Evolutionary conservation across 192 early-diverging fungal genomes (phyloP), one percentile per base, ranked within the genome.

Genomic region (Coemansia sp.): DNA sequence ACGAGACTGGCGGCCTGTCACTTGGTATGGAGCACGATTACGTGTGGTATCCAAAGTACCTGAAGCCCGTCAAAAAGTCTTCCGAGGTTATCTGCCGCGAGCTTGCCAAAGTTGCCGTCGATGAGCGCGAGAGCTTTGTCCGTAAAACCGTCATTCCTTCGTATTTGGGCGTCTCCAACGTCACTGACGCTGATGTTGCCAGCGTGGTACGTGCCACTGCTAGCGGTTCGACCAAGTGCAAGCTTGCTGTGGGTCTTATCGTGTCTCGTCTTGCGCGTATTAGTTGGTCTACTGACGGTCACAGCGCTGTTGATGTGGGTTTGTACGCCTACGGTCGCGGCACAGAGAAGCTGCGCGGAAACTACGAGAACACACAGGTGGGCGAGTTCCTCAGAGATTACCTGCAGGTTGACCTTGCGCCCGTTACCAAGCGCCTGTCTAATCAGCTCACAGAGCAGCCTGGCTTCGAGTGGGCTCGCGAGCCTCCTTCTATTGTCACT

Each of bases 221-320:
- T 16, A 16, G n/a, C 1, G 41, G 31, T 2, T 5, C 27, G 11
- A 16, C 53, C 27, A 10, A 16, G 12, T 82, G 73, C 52, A 73
- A 80, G 18, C 68, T 55, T 4, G 62, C 62, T 5, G 50, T 81
- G 1, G 75, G 79, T 33, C 55, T 60, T 1, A 46, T 79, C 10
- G 76, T 81, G 2, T 80, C 79, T 1, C 20, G 15, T 3, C 38
- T 82, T 2, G 78, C 85, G 0, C 73, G 64, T n/a, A 53, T 86
- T 16, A 82, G 81, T 15, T 92, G 91, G 93, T 84, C 94, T 7
- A 96, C 97, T 0, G 90, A 91, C 73, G 95, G 94, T 2, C 97
- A 98, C 71, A 91, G 92, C 18, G 95, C 88, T 13, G 91, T 95
- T 22, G 95, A 97, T 77, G 97, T 98, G 0, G 97, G 89, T 31